Evolutionary conservation across 1,139 yeast species (phyloP).

Genomic region (Meyerozyma athensensis): DNA sequence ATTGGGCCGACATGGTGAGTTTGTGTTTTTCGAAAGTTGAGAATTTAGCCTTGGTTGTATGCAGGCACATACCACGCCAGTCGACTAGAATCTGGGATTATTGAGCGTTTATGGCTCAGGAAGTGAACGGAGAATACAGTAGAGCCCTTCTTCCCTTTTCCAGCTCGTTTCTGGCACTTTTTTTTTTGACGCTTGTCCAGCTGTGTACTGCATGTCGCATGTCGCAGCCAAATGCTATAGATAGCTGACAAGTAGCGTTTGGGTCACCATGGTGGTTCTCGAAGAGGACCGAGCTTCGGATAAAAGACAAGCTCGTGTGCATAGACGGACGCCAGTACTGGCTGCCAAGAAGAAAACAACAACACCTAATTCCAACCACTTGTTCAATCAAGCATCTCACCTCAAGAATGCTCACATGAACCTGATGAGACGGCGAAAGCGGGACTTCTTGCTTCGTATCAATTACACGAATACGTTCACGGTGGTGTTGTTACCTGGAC

Average conservation of each 20-base stretch:
- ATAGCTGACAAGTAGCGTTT: background rate
- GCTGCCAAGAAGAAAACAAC: background rate
- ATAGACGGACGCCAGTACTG: slow-evolving; percentile 16
- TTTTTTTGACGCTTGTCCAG: too few species aligned
- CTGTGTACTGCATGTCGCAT: slow-evolving; percentile 1
- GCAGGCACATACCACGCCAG: too few species aligned
- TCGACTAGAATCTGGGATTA: too few species aligned
- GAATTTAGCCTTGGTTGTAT: background rate
- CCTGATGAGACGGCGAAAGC: slow-evolving; percentile 25
- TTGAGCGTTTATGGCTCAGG: too few species aligned
- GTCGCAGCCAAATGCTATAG: slow-evolving; percentile 1
- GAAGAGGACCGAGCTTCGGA: slow-evolving; percentile 1
- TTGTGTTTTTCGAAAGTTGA: background rate
- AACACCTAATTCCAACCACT: slow-evolving; percentile 7
- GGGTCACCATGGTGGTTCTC: slow-evolving; percentile 1
- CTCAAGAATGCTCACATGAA: slow-evolving; percentile 19
- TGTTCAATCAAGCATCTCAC: slow-evolving; percentile 21
- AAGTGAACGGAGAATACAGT: too few species aligned
- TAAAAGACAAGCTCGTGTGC: slow-evolving; percentile 14
- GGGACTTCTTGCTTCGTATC: slow-evolving; percentile 30
- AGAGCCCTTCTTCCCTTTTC: too few species aligned
- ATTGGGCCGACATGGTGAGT: slow-evolving; percentile 5
- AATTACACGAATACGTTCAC: slow-evolving; percentile 31
- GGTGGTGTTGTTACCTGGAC: slow-evolving; percentile 28
- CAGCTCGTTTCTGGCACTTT: too few species aligned